Conservation (phyloP, 192 early-diverging fungal species). For the Coemansia sp. region DNA sequence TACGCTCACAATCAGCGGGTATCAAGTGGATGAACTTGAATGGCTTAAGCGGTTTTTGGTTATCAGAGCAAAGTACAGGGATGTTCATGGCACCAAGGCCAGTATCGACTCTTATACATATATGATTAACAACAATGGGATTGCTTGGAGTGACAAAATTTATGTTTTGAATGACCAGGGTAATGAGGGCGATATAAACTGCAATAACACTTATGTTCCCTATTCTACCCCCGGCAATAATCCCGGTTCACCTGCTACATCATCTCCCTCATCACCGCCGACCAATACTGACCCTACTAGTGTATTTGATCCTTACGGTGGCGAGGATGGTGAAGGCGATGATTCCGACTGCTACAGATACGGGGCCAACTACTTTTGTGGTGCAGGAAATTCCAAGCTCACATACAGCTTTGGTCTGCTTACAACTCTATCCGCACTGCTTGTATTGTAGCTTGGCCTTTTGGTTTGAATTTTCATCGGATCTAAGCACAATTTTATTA, state of each 20-base stretch:
- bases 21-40: slow-evolving; percentile 25
- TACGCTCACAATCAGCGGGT: slow-evolving; percentile 22
- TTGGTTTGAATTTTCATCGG: neutral
- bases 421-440: neutral
- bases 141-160: slow-evolving; percentile 5
- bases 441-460: neutral
- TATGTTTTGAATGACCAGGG: slow-evolving; percentile 11
- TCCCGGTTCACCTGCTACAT: neutral
- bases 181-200: slow-evolving; percentile 2
- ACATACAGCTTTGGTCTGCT: neutral
- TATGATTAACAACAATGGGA: slow-evolving; percentile 11
- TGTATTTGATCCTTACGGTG: neutral
- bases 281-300: neutral
- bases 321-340: neutral
- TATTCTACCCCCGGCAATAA: neutral
- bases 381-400: neutral
- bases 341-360: neutral
- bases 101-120: slow-evolving; percentile 17
- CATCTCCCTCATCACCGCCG: neutral
- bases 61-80: slow-evolving; percentile 1
- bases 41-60: slow-evolving; percentile 46
- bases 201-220: slow-evolving; percentile 7
- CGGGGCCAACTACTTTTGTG: neutral
- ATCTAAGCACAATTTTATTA: neutral
- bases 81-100: slow-evolving; percentile 4